Evolutionary conservation across 192 early-diverging fungal species (phyloP), one percentile per base, ranked within the genome.

Genomic region (Coemansia sp.): DNA sequence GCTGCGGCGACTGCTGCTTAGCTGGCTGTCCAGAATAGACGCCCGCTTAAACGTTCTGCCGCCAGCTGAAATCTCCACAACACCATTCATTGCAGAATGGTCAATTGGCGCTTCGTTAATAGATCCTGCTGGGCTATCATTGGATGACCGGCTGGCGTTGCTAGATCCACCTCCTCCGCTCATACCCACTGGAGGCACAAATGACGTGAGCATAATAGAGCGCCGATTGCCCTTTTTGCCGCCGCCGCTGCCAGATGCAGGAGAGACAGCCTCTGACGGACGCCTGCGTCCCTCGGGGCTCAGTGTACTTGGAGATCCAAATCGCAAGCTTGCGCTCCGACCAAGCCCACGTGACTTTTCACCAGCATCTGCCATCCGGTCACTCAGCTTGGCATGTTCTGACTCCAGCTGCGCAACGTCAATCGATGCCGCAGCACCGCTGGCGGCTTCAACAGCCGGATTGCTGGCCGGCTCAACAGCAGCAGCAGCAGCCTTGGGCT

Each of bases 141-240:
- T 43, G 10, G 73, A 77, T 31, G 63, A 65, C 28, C 73, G 33
- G n/a, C 61, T 68, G 57, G 15, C 48, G 50, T 13, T 63, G 52
- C 53, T 64, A 43, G 60, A 53, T 5, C 63, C 69, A 4, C 23
- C 23, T 20, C 47, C 56, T 42, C 69, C 56, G 43, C 62, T 50
- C 54, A 59, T 61, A 2, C 62, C 57, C 20, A 77, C 73, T 0
- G 73, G 73, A 15, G 73, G 73, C 7, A 69, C 66, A 55, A 77
- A 77, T 12, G 73, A 77, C 9, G 73, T 77, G 18, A 77, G 63
- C 67, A 77, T 62, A 5, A 77, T 77, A 1, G 73, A 77, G 20
- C 73, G 62, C 5, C 73, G 53, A 52, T 77, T 77, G 2, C 38
- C 31, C 56, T 55, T 57, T 31, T 65, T 72, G 35, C 21, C 42